Evolutionary conservation across 106 monocot genomes (phyloP).

Genomic region (Platanthera guangdongensis): DNA sequence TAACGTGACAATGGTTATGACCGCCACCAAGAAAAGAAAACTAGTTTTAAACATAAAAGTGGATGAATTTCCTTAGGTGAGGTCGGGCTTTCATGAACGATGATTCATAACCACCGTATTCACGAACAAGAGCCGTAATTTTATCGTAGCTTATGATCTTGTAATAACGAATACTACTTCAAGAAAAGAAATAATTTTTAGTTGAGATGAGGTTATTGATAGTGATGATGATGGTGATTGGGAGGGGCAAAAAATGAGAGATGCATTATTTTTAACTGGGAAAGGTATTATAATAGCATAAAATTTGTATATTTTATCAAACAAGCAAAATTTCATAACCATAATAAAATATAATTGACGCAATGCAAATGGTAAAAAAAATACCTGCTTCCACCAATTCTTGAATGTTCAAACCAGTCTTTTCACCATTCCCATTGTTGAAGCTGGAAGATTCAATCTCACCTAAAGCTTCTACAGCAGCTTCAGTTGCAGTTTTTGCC

Average conservation of each 20-base stretch:
- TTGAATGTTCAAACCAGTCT: neutral
- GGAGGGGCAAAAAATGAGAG: neutral
- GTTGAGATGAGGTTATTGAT: neutral
- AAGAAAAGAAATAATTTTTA: neutral
- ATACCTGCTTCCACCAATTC: constrained; percentile 40
- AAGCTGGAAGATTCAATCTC: constrained; percentile 10
- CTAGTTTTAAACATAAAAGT: too few species aligned
- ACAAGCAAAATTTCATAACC: neutral
- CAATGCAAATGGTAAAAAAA: constrained; percentile 3
- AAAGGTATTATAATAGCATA: neutral
- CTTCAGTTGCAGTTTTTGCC: constrained; percentile 51
- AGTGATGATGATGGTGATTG: neutral
- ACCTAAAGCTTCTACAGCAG: constrained; percentile 50
- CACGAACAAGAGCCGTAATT: too few species aligned
- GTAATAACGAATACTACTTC: too few species aligned
- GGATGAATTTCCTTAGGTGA: too few species aligned
- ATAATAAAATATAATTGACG: neutral
- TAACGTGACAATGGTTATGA: too few species aligned
- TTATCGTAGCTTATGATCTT: too few species aligned
- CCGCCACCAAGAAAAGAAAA: too few species aligned
- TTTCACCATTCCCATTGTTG: neutral
- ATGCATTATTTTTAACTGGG: neutral
- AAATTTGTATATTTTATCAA: neutral
- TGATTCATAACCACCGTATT: too few species aligned
- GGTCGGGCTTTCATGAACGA: too few species aligned